Percentiles rank a stretch among this genome's conserved stretches.
phyloP scores from a whole-genome alignment of 257 asterid species.

The Jacaranda mimosifolia region DNA sequence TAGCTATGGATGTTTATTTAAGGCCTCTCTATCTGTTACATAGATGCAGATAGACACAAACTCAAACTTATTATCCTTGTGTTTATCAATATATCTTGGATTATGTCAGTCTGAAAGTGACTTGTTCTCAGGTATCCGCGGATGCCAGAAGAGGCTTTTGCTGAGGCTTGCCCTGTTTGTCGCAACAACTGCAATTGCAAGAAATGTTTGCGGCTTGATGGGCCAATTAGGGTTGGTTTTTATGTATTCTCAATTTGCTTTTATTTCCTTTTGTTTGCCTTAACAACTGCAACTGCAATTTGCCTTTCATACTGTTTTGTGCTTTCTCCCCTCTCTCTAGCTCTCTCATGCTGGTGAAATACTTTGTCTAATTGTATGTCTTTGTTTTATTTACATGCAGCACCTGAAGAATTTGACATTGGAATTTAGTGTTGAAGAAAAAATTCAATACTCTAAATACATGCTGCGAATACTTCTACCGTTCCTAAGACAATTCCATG shows the following conservation, averaged over 20 bases:
- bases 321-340: neutral
- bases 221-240: constrained; percentile 58
- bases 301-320: neutral
- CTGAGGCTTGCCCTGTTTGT: constrained; percentile 87
- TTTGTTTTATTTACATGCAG: constrained; percentile 46
- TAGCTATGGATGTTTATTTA: constrained; percentile 3
- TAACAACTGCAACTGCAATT: constrained; percentile 12
- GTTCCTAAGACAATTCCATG: constrained; percentile 60
- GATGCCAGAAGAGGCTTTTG: constrained; percentile 73
- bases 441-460: constrained; percentile 59
- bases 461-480: constrained; percentile 74
- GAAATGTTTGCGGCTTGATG: constrained; percentile 77
- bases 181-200: constrained; percentile 86
- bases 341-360: neutral
- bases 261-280: constrained; percentile 23
- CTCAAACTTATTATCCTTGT: neutral
- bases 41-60: constrained; percentile 10
- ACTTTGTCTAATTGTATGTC: constrained; percentile 16
- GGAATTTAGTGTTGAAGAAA: constrained; percentile 47
- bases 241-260: constrained; percentile 11
- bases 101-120: constrained; percentile 28
- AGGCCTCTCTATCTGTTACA: neutral
- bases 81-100: constrained; percentile 18
- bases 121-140: constrained; percentile 76
- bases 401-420: constrained; percentile 50